phyloP scores from a whole-genome alignment of 148 eudicot genomes.

The Rheum nobile region DNA sequence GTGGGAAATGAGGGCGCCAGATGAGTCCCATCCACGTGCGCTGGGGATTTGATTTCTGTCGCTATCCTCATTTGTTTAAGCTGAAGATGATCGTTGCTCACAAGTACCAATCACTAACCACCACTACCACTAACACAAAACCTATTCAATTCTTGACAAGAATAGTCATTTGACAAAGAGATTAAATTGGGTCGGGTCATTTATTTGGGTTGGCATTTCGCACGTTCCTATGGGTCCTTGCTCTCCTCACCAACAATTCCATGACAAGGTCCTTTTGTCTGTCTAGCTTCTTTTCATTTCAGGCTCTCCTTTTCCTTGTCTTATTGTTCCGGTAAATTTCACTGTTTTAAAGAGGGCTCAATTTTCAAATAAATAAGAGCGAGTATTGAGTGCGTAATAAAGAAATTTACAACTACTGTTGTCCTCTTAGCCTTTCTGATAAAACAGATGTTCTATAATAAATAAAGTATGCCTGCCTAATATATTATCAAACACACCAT shows the following conservation, averaged over 20 bases:
- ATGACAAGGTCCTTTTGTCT: slow-evolving; percentile 1
- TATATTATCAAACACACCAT: too few species aligned
- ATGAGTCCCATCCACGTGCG: slow-evolving; percentile 10
- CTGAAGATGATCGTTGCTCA: neutral
- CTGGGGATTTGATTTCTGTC: slow-evolving; percentile 7
- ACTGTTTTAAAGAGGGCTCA: too few species aligned
- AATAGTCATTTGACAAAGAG: neutral
- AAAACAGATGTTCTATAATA: too few species aligned
- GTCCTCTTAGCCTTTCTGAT: too few species aligned
- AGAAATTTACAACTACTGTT: too few species aligned
- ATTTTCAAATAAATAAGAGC: too few species aligned
- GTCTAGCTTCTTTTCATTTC: neutral
- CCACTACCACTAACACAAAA: neutral
- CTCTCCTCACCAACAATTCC: neutral
- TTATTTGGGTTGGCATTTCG: slow-evolving; percentile 3
- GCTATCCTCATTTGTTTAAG: neutral
- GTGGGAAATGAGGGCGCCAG: neutral
- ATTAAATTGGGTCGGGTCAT: neutral
- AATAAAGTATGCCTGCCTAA: too few species aligned
- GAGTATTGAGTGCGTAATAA: too few species aligned
- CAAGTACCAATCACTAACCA: slow-evolving; percentile 2
- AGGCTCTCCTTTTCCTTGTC: neutral
- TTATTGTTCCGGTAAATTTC: too few species aligned
- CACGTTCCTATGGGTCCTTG: neutral
- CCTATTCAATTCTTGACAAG: neutral